Evolutionary conservation across 768 basidiomycete species (phyloP).

Genomic region (Naganishia vaughanmartiniae): DNA sequence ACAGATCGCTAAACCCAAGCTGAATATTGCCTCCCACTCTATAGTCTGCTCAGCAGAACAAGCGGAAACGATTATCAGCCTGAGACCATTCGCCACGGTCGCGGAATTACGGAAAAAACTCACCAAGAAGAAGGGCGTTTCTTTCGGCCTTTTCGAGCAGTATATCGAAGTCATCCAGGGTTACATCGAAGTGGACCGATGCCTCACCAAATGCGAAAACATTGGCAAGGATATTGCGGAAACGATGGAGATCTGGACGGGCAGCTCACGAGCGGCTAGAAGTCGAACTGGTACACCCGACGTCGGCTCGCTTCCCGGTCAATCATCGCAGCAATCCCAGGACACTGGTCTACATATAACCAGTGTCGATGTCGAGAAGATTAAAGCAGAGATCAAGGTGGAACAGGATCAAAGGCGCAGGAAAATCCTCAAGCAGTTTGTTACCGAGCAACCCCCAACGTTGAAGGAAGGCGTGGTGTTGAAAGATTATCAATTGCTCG

Average conservation of each 20-base stretch:
- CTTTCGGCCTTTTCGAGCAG: slow-evolving; percentile 84
- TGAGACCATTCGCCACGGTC: slow-evolving; percentile 75
- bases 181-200: slow-evolving; percentile 81
- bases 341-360: slow-evolving; percentile 47
- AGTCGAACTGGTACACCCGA: slow-evolving; percentile 31
- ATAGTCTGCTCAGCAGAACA: slow-evolving; percentile 70
- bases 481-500: slow-evolving; percentile 95
- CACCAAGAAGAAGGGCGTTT: slow-evolving; percentile 90
- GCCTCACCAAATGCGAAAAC: slow-evolving; percentile 81
- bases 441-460: slow-evolving; percentile 69
- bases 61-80: slow-evolving; percentile 69
- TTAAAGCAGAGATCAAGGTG: slow-evolving; percentile 45
- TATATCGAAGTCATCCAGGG: slow-evolving; percentile 71
- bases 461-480: slow-evolving; percentile 68
- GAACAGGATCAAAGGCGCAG: slow-evolving; percentile 44
- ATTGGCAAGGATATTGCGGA: slow-evolving; percentile 72
- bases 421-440: slow-evolving; percentile 59
- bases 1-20: neutral
- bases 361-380: slow-evolving; percentile 47
- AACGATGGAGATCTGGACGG: slow-evolving; percentile 76
- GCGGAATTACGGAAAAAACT: slow-evolving; percentile 74
- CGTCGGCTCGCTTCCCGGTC: neutral
- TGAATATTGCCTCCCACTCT: neutral
- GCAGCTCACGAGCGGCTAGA: slow-evolving; percentile 37
- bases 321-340: slow-evolving; percentile 17